Base-by-base conservation (phyloP, 805 yeast species). In the Saturnispora serradocipensis region DNA sequence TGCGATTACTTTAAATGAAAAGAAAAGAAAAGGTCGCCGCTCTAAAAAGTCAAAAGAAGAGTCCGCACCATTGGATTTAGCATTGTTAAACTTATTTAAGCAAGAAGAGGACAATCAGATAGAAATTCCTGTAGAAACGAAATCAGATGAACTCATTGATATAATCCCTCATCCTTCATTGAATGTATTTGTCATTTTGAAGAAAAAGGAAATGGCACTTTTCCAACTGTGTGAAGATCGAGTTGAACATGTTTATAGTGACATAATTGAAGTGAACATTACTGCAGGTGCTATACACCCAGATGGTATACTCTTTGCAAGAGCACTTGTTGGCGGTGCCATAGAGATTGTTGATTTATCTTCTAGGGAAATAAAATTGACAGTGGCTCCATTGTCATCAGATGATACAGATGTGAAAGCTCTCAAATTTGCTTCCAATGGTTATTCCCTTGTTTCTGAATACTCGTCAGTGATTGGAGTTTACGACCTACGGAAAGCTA, bases 361-460 rank as follows among this genome's bases (percentile, higher is more conserved):
- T 8, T 53, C 51, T 2, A 49, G 52, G 16, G 50, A 42, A 15
- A 48, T 47, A 6, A 52, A 53, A 35, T 35, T 53, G n/a, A 50
- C 49, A 7, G 48, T 56, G n/a, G 40, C 44, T 13, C 43, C 51
- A 18, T 43, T 44, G 22, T 22, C 24, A 10, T 28, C 22, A 11
- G 28, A 36, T 3, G 20, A 24, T 10, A 18, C 20, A 7, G 50
- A 50, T 5, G 43, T 46, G 24, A 10, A 30, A 30, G 35, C 46
- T 36, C 13, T 54, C 16, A 22, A 44, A 35, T 58, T 58, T 54
- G 59, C 61, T n/a, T 11, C 43, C 3, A 84, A 84, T 60, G 91
- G 91, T 1, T 82, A 79, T 62, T 81, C 84, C 76, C 60, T 84
- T 18, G 35, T 63, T 15, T 53, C 63, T 13, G 46, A 51, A 11